Base-by-base conservation (phyloP, 495 filamentous ascomycete species). In the Neurospora sp. region DNA sequence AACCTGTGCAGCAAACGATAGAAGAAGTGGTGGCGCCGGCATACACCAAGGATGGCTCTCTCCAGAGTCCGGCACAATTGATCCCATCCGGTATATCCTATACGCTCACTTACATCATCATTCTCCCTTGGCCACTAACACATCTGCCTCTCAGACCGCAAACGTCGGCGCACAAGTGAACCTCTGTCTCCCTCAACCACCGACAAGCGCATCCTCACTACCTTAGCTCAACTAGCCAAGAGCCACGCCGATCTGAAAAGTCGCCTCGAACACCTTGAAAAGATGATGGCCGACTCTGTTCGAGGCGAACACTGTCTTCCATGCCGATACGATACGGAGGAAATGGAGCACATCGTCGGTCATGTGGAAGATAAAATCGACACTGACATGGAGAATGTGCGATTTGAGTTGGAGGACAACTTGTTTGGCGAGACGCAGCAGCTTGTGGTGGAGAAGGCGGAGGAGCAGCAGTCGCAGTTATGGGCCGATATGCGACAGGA, bases 161-260 rank as follows among this genome's bases (percentile, higher is more conserved):
- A 72, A 72, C 71, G 71, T 27, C 53, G 71, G 14, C 71, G 71
- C 5, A 72, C 61, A 38, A 72, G 71, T 14, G 71, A 72, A 31
- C 20, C 38, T 3, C 69, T 0, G 40, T 69, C 71, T 69, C 48
- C 61, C 38, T 72, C 71, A 12, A 46, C 31, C 22, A 14, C 22
- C 20, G 27, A 46, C 71, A 72, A 72, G 71, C 71, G n/a, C 20
- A 69, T 69, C 59, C 14, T 42, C 20, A 40, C 69, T 20, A 27
- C 53, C 35, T 46, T 72, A 22, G 37, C 38, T 68, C 70, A 72
- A 40, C 46, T 71, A 0, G 35, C 42, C 70, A 68, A 66, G 46
- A 18, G 42, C 31, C 59, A 42, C 8, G 38, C 70, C n/a, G 71
- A 69, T 37, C 53, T 48, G 5, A 16, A 72, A 37, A 69, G 1